These are phyloP conservation scores for Fusarium domesticum DNA, from an alignment of 2,329 filamentous ascomycete genomes.

Conservation along the genomic window DNA sequence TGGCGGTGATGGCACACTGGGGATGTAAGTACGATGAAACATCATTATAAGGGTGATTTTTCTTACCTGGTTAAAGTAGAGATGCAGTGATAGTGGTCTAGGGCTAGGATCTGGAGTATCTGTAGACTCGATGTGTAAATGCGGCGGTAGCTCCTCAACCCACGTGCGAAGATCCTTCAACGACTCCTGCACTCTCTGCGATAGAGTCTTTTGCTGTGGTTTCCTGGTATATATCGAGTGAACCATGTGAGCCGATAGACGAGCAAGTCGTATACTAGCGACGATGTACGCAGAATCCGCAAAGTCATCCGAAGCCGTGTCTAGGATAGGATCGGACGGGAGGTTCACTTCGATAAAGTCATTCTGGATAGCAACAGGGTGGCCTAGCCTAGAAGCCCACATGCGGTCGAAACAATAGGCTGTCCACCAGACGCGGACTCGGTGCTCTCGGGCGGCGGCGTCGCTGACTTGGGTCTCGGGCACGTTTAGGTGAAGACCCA, in stretches of 20 bases:
- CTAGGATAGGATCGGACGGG: constrained; percentile 36
- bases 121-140: constrained; percentile 32
- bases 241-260: constrained; percentile 29
- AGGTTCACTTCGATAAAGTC: constrained; percentile 46
- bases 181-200: constrained; percentile 33
- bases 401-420: constrained; percentile 45
- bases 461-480: constrained; percentile 41
- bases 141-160: constrained; percentile 30
- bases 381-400: constrained; percentile 47
- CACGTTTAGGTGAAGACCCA: constrained; percentile 43
- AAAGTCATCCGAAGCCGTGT: constrained; percentile 29
- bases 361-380: constrained; percentile 47
- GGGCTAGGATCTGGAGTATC: constrained; percentile 21
- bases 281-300: constrained; percentile 31
- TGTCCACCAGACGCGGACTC: constrained; percentile 43
- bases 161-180: constrained; percentile 32
- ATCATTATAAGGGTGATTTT: rapidly evolving
- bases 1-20: constrained; percentile 35
- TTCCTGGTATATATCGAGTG: constrained; percentile 34
- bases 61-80: constrained; percentile 33
- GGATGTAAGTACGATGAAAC: not conserved
- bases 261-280: constrained; percentile 40
- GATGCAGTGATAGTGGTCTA: constrained; percentile 34
- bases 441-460: constrained; percentile 36
- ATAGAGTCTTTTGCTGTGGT: constrained; percentile 29